Conservation (phyloP, 768 basidiomycete species). For the Lactarius sp. region DNA sequence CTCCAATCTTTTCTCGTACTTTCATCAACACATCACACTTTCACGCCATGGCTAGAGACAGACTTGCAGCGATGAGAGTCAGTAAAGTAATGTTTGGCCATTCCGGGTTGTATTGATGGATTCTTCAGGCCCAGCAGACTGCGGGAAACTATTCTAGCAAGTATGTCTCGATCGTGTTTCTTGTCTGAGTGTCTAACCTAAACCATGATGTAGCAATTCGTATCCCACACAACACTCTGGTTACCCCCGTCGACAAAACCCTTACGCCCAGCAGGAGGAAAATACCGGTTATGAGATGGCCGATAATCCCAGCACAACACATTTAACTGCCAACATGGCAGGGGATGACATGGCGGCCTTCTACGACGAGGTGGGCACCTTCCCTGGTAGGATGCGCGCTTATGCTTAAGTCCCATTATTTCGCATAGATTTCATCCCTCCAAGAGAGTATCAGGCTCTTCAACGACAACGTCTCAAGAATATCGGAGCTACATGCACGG, state of each 20-base stretch:
- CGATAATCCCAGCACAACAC: conserved; percentile 47
- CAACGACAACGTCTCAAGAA: conserved; percentile 42
- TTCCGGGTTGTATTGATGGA: conserved; percentile 8
- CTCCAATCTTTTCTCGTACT: conserved; percentile 1
- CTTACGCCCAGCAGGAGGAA: conserved; percentile 64
- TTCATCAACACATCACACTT: conserved; percentile 24
- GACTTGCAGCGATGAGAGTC: conserved; percentile 84
- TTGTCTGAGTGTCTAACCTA: conserved; percentile 1
- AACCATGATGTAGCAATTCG: conserved; percentile 12
- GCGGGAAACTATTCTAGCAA: conserved; percentile 44
- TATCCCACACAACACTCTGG: conserved; percentile 22
- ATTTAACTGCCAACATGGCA: conserved; percentile 30
- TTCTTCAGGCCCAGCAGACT: conserved; percentile 58
- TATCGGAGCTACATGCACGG: conserved; percentile 47
- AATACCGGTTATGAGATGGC: conserved; percentile 62
- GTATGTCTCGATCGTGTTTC: conserved; percentile 35
- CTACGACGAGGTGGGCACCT: conserved; percentile 61
- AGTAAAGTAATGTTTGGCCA: conserved; percentile 28
- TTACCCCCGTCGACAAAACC: conserved; percentile 46
- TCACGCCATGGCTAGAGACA: conserved; percentile 74
- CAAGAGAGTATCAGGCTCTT: conserved; percentile 44
- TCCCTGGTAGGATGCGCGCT: not conserved
- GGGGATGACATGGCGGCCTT: conserved; percentile 63
- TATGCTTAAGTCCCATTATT: not conserved
- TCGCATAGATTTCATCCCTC: conserved; percentile 42